Evolutionary conservation across 257 asterid genomes (phyloP).

Genomic region (Nicotiana benthamiana): DNA sequence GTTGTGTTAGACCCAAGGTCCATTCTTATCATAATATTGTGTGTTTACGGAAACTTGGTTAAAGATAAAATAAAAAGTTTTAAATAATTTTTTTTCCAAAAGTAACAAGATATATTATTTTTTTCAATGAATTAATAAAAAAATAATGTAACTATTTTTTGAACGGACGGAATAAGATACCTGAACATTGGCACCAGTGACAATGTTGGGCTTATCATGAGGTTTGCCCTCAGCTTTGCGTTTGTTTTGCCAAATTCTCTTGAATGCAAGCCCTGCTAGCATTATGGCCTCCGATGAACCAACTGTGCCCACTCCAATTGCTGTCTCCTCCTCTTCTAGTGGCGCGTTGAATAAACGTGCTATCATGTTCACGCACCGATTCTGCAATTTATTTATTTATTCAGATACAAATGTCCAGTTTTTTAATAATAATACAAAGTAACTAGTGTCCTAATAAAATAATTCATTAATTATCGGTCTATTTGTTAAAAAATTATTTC

Average conservation of each 20-base stretch:
- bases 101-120: too few relatives aligned
- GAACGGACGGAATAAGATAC: background rate
- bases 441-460: too few relatives aligned
- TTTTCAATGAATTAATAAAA: too few relatives aligned
- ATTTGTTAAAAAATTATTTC: too few relatives aligned
- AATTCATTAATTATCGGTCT: too few relatives aligned
- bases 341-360: constrained; percentile 33
- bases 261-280: constrained; percentile 33
- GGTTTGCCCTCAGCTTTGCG: constrained; percentile 25
- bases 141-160: too few relatives aligned
- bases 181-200: constrained; percentile 32
- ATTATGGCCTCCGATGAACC: constrained; percentile 37
- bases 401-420: background rate
- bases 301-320: constrained; percentile 30
- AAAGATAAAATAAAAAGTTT: too few relatives aligned
- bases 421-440: background rate
- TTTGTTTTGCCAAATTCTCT: constrained; percentile 32
- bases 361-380: constrained; percentile 32
- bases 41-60: too few relatives aligned
- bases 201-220: constrained; percentile 23
- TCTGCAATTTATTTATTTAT: constrained; percentile 12
- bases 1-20: too few relatives aligned
- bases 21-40: too few relatives aligned
- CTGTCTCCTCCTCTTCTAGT: constrained; percentile 16
- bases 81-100: too few relatives aligned